Conservation (phyloP, 257 asterid species). For the Solanum sitiens region DNA sequence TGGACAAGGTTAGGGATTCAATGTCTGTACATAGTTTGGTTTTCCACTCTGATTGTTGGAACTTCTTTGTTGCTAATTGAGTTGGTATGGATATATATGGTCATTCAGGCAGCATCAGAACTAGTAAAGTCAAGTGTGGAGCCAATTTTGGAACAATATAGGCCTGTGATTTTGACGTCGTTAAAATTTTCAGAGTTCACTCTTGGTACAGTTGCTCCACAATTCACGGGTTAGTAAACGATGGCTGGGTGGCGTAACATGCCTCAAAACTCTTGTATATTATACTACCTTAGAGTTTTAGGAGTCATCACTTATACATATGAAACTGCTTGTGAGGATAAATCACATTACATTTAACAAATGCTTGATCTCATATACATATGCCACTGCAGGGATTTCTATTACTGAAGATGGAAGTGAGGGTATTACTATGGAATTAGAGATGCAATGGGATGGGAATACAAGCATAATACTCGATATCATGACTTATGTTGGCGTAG, state of each 20-base stretch:
- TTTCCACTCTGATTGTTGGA: not conserved
- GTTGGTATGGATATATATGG: not conserved
- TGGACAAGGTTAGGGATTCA: slow-evolving; percentile 45
- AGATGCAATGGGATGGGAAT: slow-evolving; percentile 96
- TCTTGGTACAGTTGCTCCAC: too few relatives aligned
- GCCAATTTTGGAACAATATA: not conserved
- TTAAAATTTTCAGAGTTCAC: slow-evolving; percentile 25
- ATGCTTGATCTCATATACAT: not conserved
- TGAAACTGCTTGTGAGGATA: not conserved
- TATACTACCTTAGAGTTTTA: not conserved
- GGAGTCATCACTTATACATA: not conserved
- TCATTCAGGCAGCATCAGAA: slow-evolving; percentile 27
- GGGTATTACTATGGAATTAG: slow-evolving; percentile 80
- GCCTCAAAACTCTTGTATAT: not conserved
- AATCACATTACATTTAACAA: not conserved
- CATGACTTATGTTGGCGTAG: slow-evolving; percentile 32
- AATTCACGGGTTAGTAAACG: slow-evolving; percentile 28
- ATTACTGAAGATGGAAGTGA: slow-evolving; percentile 44
- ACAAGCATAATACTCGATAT: slow-evolving; percentile 75
- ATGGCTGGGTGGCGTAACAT: not conserved
- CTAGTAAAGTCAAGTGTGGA: too few relatives aligned
- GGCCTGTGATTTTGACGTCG: slow-evolving; percentile 17
- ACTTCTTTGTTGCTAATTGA: not conserved
- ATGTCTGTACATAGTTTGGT: not conserved
- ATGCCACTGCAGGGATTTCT: slow-evolving; percentile 41